Conservation (phyloP, 208 protist genomes). For the Trypanosoma conorhini region DNA sequence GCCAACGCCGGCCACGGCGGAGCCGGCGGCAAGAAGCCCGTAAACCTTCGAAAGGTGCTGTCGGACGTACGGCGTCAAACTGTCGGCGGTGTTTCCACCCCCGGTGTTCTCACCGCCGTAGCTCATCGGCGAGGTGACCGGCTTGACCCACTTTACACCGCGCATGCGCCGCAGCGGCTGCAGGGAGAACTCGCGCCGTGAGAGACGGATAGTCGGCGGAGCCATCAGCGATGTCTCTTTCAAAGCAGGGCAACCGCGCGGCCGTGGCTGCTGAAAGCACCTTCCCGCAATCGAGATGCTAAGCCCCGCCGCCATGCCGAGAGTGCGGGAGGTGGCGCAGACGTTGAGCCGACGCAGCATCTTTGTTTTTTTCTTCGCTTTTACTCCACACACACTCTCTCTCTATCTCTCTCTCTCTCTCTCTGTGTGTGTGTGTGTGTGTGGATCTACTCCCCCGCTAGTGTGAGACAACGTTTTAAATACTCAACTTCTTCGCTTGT, state of each 20-base stretch:
- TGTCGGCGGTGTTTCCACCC: constrained; percentile 61
- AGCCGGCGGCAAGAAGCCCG: constrained; percentile 60
- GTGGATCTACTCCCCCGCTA: too few species aligned
- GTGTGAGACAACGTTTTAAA: neutral
- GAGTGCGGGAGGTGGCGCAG: constrained; percentile 4
- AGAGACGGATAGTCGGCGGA: constrained; percentile 8
- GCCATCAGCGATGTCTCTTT: neutral
- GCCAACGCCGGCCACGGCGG: constrained; percentile 38
- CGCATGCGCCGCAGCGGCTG: constrained; percentile 24
- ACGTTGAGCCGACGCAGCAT: constrained; percentile 31
- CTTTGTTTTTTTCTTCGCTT: neutral
- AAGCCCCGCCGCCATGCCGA: constrained; percentile 14
- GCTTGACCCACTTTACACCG: constrained; percentile 28
- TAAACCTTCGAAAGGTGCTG: constrained; percentile 87
- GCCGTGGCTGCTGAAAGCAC: constrained; percentile 8
- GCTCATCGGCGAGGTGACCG: constrained; percentile 45
- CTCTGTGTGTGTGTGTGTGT: too few species aligned
- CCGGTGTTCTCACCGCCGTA: constrained; percentile 32
- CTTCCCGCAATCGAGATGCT: constrained; percentile 18
- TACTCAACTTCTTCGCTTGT: neutral
- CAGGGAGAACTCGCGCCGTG: constrained; percentile 18
- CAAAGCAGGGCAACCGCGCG: neutral
- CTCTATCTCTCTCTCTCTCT: too few species aligned
- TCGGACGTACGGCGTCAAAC: constrained; percentile 79
- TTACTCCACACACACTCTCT: constrained; percentile 11